Evolutionary conservation across 352 stramenopile species (phyloP), one percentile per base, ranked within the genome.

Genomic region (Phytopythium boreale): DNA sequence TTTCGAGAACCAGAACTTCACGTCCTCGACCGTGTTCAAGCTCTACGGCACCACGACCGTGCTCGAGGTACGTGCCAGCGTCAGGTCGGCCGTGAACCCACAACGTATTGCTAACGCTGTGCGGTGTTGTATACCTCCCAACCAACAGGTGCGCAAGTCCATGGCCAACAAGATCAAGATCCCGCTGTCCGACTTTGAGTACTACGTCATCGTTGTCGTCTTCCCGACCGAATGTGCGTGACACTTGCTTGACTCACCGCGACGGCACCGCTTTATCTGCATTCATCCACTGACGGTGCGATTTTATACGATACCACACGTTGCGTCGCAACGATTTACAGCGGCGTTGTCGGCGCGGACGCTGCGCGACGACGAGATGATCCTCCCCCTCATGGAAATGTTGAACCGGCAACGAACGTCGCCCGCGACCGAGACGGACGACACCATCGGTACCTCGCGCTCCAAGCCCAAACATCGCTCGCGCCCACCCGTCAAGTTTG

Each of bases 131-230:
- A 9, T 9, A 24, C 19, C 3, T 4, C 19, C 20, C 20, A 19
- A 44, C 17, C 51, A 7, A 27, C 57, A 80, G 72, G 71, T 83
- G 57, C 71, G 87, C 47, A 76, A 85, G 70, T 90, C 80, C 15
- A 92, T 95, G 82, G 84, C 82, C 7, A 84, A 76, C 56, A 93
- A 93, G 71, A 88, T 95, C 65, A 89, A 91, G 60, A 87, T 95
- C 63, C 79, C 74, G 10, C 4, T 65, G 31, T 62, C 67, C 2
- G 79, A 93, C 52, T 89, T 93, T 51, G 72, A 69, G 10, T 87
- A 86, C 68, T 93, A 90, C 63, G 84, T 88, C 15, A 90, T 95
- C 56, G 79, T 95, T 9, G 82, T 92, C 44, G 81, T 95, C 19
- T 95, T 87, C 61, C 79, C 84, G 27, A 90, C 76, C 50, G 79